phyloP scores from a whole-genome alignment of 768 basidiomycete genomes.

The Podaxis sp. region DNA sequence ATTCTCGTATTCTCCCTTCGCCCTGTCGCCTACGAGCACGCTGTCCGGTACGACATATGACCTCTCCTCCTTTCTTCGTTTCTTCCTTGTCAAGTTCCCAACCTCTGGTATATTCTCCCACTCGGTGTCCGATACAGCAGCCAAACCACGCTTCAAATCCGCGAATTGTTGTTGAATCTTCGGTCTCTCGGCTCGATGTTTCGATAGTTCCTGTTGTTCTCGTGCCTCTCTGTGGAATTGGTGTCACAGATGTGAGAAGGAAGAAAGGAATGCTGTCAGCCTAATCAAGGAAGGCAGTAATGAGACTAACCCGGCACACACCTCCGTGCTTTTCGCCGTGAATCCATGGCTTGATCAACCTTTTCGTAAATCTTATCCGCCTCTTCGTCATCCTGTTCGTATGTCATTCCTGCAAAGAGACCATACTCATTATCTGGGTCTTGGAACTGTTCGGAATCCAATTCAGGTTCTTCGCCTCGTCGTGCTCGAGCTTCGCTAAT shows the following conservation, averaged over 20 bases:
- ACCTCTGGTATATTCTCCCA: conserved; percentile 98
- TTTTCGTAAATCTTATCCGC: conserved; percentile 92
- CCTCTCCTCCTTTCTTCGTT: conserved; percentile 82
- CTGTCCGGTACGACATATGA: conserved; percentile 92
- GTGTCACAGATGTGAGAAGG: conserved; percentile 13
- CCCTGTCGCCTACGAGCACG: conserved; percentile 82
- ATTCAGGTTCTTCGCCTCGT: conserved; percentile 85
- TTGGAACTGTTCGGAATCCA: conserved; percentile 90
- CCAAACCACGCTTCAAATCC: conserved; percentile 89
- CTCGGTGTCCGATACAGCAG: conserved; percentile 84
- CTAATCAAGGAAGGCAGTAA: conserved; percentile 25
- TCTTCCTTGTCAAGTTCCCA: conserved; percentile 91
- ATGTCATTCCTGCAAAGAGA: conserved; percentile 92
- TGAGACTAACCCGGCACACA: conserved; percentile 52
- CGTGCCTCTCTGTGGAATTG: conserved; percentile 57
- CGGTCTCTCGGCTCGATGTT: conserved; percentile 83
- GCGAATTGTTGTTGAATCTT: conserved; percentile 97
- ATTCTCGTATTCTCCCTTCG: conserved; percentile 74
- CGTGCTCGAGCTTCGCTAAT: conserved; percentile 80
- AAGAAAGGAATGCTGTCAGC: conserved; percentile 23
- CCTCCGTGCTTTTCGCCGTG: conserved; percentile 77
- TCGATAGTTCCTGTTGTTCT: conserved; percentile 68
- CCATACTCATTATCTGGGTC: conserved; percentile 98
- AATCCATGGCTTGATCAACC: conserved; percentile 92
- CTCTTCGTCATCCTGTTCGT: conserved; percentile 97